Evolutionary conservation across 495 filamentous ascomycete species (phyloP), one percentile per base, ranked within the genome.

Genomic region (Penicillium psychrofluorescens): DNA sequence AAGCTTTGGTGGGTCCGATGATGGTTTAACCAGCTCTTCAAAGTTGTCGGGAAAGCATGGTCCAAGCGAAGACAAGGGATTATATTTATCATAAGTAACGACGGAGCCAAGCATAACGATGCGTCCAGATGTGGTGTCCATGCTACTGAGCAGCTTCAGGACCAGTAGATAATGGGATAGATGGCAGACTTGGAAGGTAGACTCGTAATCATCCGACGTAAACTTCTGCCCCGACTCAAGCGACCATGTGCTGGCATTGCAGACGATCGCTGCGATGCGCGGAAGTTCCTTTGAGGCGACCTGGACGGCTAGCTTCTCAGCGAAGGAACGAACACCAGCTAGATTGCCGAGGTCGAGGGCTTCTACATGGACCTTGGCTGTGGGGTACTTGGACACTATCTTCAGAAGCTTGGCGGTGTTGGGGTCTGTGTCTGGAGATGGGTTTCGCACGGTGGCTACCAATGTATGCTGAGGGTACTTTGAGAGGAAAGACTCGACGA

Each of bases 181-280:
- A 43, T 75, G 68, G 35, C 56, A 62, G 11, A 75, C 63, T 41
- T 72, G 67, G 11, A 75, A 64, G 11, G 60, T 66, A 30, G 60
- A 63, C 45, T 77, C 74, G 13, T 60, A 61, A 6, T 65, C 62
- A 43, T 74, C 71, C 2, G 32, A 44, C 0, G 68, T 72, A 29
- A 64, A 55, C 36, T 72, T 61, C 41, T 57, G 53, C 11, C 59
- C 55, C 13, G 35, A 28, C 28, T 47, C 43, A 2, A 75, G 49
- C 12, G 68, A 71, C 62, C 64, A 70, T 27, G 64, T 63, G 45
- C 58, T 66, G 0, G 73, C 71, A 44, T 75, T 76, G 55, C 64
- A 72, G 27, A 77, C 44, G 32, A 75, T 65, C 6, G 61, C 53
- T 14, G 45, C 49, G 28, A 78, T 50, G 0, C 51, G 63, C 0